Conservation (phyloP, 257 asterid genomes). For the Solanum megistacrolobum region DNA sequence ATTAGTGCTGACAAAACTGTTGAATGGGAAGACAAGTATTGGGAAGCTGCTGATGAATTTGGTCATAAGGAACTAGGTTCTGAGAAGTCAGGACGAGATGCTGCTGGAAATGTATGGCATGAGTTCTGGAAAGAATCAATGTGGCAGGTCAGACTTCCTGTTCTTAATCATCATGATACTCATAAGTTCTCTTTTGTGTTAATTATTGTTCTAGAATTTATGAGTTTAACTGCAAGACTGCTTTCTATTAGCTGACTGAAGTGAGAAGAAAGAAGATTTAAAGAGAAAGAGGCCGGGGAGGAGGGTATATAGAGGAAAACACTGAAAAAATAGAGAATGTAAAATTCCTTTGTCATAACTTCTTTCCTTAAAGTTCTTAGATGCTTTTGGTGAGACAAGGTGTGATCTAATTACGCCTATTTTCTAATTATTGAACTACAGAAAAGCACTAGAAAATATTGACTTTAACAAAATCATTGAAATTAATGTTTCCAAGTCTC, state of each 20-base stretch:
- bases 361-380: neutral
- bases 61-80: conserved; percentile 95
- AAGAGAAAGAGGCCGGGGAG: neutral
- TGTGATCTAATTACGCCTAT: neutral
- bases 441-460: neutral
- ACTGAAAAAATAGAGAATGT: neutral
- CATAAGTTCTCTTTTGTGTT: neutral
- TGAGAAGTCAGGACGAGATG: conserved; percentile 97
- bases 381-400: neutral
- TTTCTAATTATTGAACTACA: neutral
- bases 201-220: neutral
- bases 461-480: neutral
- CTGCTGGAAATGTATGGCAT: conserved; percentile 85
- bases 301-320: neutral
- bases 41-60: conserved; percentile 95
- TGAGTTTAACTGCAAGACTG: neutral
- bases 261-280: neutral
- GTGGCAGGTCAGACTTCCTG: conserved; percentile 46
- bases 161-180: neutral
- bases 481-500: neutral
- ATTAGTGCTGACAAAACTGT: conserved; percentile 58
- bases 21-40: conserved; percentile 93
- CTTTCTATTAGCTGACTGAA: neutral
- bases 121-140: conserved; percentile 90
- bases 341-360: neutral